Evolutionary conservation across 176 grass and related monocot genomes (phyloP), one percentile per base, ranked within the genome.

Genomic region (Triticum timopheevii): DNA sequence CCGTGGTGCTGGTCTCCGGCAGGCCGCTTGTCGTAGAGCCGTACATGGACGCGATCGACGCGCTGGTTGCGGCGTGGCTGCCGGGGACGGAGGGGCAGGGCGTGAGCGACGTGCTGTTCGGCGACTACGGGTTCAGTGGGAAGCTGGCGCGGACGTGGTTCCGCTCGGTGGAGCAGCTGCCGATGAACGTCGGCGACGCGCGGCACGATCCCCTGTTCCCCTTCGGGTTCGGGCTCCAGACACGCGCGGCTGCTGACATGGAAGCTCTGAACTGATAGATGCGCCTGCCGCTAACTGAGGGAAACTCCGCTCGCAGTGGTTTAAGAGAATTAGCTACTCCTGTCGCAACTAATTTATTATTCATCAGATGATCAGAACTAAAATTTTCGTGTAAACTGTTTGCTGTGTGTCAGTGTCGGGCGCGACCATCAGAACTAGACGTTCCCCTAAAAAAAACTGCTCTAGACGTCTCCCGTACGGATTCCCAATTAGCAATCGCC

Each of bases 71-170:
- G 2, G 94, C 92, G 2, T 99, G 97, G 97, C 93, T 96, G 82
- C 97, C 97, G 17, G 97, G 97, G 0, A 87, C 92, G 0, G 97
- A 96, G 83, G 97, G 94, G 8, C 94, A 93, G 83, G 97, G 97
- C 35, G 89, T 99, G 10, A 83, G 90, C 38, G 97, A 99, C 63
- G 92, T 90, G 63, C 88, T 98, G 30, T 98, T 98, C 73, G 97
- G 97, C 4, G 90, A 99, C 86, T 92, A 94, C 81, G 92, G 92
- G 4, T 99, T 99, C 85, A 85, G 82, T 2, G 97, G 97, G 49
- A 99, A 90, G 82, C 87, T 96, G 31, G 61, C 94, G 24, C 82
- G 97, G 67, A 99, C 97, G 39, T 99, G 94, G 97, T 99, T 99
- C 92, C 95, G 87, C 80, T 69, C 88, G 0, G 97, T 94, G 40